Percentiles rank a stretch among this genome's conserved stretches.
Evolutionary conservation across 1,139 yeast genomes (phyloP).

Genomic region (Lodderomyces oxycetoniae): DNA sequence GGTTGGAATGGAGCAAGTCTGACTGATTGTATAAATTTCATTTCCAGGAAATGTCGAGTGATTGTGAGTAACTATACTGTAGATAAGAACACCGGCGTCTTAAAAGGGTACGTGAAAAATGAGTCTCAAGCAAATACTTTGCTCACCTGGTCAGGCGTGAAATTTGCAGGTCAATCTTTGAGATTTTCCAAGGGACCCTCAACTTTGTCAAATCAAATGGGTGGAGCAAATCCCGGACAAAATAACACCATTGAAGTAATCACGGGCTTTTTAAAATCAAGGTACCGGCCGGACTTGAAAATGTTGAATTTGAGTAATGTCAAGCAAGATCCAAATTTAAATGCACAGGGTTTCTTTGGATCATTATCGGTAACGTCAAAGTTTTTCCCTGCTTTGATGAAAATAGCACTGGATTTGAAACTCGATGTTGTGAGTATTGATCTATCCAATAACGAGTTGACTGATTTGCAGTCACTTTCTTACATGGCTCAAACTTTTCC

Average conservation of each 20-base stretch:
- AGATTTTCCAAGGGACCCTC: conserved; percentile 42
- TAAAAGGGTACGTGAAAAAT: conserved; percentile 55
- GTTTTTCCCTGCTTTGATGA: conserved; percentile 89
- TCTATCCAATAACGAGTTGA: conserved; percentile 63
- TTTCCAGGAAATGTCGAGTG: conserved; percentile 63
- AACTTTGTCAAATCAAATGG: conserved; percentile 18
- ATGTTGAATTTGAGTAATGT: conserved; percentile 70
- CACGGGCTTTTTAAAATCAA: conserved; percentile 52
- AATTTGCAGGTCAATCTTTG: conserved; percentile 73
- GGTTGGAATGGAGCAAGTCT: conserved; percentile 82
- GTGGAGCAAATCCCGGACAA: conserved; percentile 17
- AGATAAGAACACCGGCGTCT: conserved; percentile 40
- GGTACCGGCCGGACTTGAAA: conserved; percentile 63
- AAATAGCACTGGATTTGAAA: conserved; percentile 58
- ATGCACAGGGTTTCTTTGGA: conserved; percentile 61
- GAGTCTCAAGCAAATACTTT: conserved; percentile 56
- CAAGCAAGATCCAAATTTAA: conserved; percentile 59
- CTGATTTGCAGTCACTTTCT: conserved; percentile 57
- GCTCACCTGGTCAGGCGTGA: conserved; percentile 64
- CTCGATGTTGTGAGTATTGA: conserved; percentile 68
- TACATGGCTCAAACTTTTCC: conserved; percentile 76
- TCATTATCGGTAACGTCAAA: conserved; percentile 60
- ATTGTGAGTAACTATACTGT: conserved; percentile 45
- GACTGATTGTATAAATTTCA: conserved; percentile 64
- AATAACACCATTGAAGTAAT: conserved; percentile 56